A percentile compares a stretch with the other conserved stretches of the same genome.
Conservation (phyloP, 768 basidiomycete species). For the Lyophyllum shimeji region DNA sequence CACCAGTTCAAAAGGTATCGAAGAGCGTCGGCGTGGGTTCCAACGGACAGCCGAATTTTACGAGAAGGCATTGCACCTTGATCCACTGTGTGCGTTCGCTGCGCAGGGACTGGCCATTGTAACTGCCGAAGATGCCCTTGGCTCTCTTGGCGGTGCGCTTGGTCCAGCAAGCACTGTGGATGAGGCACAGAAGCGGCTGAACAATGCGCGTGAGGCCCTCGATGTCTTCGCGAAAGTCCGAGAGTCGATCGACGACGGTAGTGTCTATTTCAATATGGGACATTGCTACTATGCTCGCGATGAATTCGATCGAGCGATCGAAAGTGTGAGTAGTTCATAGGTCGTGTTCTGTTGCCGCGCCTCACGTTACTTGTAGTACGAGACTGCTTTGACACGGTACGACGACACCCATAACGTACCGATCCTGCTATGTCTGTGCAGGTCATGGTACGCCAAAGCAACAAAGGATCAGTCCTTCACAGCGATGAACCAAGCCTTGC, state of each 20-base stretch:
- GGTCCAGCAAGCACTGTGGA: constrained; percentile 48
- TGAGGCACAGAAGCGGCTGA: constrained; percentile 62
- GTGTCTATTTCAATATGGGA: constrained; percentile 94
- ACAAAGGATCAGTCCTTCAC: constrained; percentile 83
- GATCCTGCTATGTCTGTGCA: constrained; percentile 80
- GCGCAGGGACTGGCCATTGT: constrained; percentile 95
- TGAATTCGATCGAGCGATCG: constrained; percentile 94
- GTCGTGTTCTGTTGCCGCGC: neutral
- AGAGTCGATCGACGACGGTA: constrained; percentile 78
- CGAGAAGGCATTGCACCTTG: constrained; percentile 84
- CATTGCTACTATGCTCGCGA: constrained; percentile 93
- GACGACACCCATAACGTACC: constrained; percentile 73
- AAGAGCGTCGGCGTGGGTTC: constrained; percentile 79
- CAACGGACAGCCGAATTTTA: constrained; percentile 87
- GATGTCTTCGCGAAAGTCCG: constrained; percentile 89
- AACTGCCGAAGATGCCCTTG: constrained; percentile 88
- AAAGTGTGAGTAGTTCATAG: constrained; percentile 65
- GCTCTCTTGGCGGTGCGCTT: constrained; percentile 56
- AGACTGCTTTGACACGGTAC: constrained; percentile 82
- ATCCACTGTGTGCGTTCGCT: constrained; percentile 86
- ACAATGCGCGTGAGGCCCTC: constrained; percentile 84
- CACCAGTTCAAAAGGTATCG: constrained; percentile 48
- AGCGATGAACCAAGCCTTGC: constrained; percentile 82
- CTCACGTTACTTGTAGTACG: constrained; percentile 59
- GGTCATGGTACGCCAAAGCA: constrained; percentile 94